phyloP scores from a whole-genome alignment of 2,329 filamentous ascomycete species.

The Monilinia laxa region DNA sequence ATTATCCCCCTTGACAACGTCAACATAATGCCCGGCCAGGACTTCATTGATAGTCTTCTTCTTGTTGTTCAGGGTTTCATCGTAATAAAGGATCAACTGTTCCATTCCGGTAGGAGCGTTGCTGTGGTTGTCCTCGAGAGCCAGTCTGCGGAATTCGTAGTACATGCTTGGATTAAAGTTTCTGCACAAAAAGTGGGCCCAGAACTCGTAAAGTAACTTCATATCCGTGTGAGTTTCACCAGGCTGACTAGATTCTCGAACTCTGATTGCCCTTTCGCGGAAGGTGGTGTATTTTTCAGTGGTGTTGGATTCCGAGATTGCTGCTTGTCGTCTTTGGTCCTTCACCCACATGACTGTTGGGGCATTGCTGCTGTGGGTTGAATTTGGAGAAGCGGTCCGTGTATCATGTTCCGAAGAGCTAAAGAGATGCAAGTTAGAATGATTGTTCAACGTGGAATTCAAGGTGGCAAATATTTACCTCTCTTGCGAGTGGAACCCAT shows the following conservation, averaged over 20 bases:
- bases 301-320: constrained; percentile 40
- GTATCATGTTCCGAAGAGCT: constrained; percentile 36
- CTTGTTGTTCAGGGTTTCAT: constrained; percentile 52
- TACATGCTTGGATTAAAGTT: constrained; percentile 78
- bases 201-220: constrained; percentile 70
- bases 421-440: constrained; percentile 16
- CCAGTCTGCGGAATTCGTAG: constrained; percentile 67
- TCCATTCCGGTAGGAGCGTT: constrained; percentile 56
- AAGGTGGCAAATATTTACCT: constrained; percentile 37
- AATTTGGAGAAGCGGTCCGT: constrained; percentile 31
- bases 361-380: constrained; percentile 30
- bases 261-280: constrained; percentile 43
- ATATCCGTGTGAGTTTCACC: constrained; percentile 54
- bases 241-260: constrained; percentile 41
- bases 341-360: constrained; percentile 44
- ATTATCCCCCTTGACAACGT: constrained; percentile 52
- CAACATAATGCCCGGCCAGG: constrained; percentile 55
- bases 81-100: constrained; percentile 65
- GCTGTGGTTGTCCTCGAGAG: constrained; percentile 61
- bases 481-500: constrained; percentile 43
- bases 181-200: constrained; percentile 68
- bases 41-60: constrained; percentile 50
- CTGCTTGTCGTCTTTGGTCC: constrained; percentile 38
- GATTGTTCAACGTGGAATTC: not conserved
- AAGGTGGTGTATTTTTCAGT: constrained; percentile 43